Evolutionary conservation across 768 basidiomycete species (phyloP).

Genomic region (Tylopilus sp.): DNA sequence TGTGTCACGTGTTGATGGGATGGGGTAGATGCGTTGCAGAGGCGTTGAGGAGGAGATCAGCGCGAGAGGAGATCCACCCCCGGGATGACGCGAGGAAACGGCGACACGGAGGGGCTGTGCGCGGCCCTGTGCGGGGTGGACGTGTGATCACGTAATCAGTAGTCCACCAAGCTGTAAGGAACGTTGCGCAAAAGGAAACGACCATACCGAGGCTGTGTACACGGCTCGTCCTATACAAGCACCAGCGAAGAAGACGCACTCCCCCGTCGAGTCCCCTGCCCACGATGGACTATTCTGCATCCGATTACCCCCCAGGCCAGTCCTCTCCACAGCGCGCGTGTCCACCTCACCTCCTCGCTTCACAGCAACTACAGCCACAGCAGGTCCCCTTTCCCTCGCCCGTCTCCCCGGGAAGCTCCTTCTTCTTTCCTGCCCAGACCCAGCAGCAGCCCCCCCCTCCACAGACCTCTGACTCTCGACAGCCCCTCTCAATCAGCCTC

Average conservation of each 20-base stretch:
- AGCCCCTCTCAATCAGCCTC: slow-evolving; percentile 61
- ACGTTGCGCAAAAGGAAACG: too few species aligned
- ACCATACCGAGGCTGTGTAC: slow-evolving; percentile 18
- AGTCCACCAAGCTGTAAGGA: slow-evolving; percentile 22
- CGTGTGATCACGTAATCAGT: slow-evolving; percentile 11
- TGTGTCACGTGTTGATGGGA: slow-evolving; percentile 25
- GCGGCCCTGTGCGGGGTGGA: neutral
- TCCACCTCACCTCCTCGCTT: slow-evolving; percentile 18
- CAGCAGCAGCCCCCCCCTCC: slow-evolving; percentile 12
- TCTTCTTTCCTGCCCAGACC: slow-evolving; percentile 19
- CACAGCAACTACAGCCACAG: neutral
- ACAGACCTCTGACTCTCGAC: slow-evolving; percentile 20
- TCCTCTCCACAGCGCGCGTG: slow-evolving; percentile 30
- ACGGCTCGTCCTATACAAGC: slow-evolving; percentile 12
- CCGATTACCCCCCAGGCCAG: neutral
- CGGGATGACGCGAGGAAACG: slow-evolving; percentile 6
- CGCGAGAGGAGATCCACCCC: neutral
- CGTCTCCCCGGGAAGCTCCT: slow-evolving; percentile 20
- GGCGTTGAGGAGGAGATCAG: neutral
- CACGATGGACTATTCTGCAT: slow-evolving; percentile 24
- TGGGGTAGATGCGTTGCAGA: slow-evolving; percentile 12
- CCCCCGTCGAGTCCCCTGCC: too few species aligned
- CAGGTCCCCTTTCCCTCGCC: slow-evolving; percentile 24
- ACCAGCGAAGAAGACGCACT: neutral
- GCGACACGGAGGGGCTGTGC: neutral